Percentiles rank a stretch among this genome's conserved stretches.
These are phyloP conservation scores for Geopyxis carbonaria DNA, from an alignment of 495 filamentous ascomycete genomes.

Conservation along the genomic window DNA sequence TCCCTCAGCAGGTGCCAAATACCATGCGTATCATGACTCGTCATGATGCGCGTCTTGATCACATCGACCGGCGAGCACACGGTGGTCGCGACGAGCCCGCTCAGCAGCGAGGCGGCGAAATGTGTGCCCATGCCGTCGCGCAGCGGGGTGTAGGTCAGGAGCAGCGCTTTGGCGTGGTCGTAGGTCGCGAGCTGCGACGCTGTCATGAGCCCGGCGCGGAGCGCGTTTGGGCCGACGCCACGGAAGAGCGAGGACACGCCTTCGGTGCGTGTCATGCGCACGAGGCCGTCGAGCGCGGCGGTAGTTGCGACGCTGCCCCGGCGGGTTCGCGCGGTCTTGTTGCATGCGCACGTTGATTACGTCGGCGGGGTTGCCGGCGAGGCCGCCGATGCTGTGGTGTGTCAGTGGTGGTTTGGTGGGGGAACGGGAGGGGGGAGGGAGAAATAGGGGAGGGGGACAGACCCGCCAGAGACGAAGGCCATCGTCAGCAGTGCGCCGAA, in stretches of 20 bases:
- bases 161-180: constrained; percentile 70
- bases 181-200: constrained; percentile 79
- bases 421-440: background rate
- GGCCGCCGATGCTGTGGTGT: constrained; percentile 44
- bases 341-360: constrained; percentile 98
- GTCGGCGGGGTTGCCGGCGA: constrained; percentile 80
- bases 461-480: constrained; percentile 62
- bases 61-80: constrained; percentile 92
- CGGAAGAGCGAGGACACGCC: constrained; percentile 50
- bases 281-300: constrained; percentile 70
- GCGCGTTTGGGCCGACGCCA: constrained; percentile 81
- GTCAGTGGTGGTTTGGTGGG: background rate
- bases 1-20: constrained; percentile 44
- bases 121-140: constrained; percentile 66
- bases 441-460: constrained; percentile 3
- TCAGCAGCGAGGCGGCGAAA: constrained; percentile 68
- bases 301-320: constrained; percentile 65
- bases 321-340: constrained; percentile 69
- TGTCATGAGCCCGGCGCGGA: constrained; percentile 85
- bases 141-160: constrained; percentile 51
- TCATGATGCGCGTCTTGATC: constrained; percentile 94
- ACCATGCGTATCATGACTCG: constrained; percentile 42
- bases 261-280: constrained; percentile 69
- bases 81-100: constrained; percentile 87
- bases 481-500: constrained; percentile 61